Percentiles rank a stretch among this genome's conserved stretches.
phyloP scores from a whole-genome alignment of 768 basidiomycete species.

The Pleurotus pulmonarius region DNA sequence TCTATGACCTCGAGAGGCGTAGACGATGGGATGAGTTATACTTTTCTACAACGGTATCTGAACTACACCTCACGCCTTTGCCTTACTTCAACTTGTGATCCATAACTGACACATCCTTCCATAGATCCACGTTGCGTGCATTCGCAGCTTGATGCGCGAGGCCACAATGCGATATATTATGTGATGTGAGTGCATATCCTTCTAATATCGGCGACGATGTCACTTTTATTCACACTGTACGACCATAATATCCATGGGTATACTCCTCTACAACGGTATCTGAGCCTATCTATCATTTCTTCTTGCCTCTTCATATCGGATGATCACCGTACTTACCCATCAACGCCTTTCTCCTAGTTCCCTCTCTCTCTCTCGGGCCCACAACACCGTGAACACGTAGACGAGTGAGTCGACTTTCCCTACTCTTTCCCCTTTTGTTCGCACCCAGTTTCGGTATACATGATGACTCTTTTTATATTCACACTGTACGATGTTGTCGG shows the following conservation, averaged over 20 bases:
- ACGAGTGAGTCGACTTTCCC: too few relatives aligned
- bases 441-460: too few relatives aligned
- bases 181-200: background rate
- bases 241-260: background rate
- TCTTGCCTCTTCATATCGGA: background rate
- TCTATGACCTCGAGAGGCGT: background rate
- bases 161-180: background rate
- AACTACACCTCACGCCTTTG: background rate
- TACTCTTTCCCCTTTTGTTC: too few relatives aligned
- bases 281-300: background rate
- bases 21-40: background rate
- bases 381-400: too few relatives aligned
- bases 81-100: background rate
- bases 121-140: background rate
- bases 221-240: background rate
- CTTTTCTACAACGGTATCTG: background rate
- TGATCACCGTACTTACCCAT: too few relatives aligned
- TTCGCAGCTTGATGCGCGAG: background rate
- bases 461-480: too few relatives aligned
- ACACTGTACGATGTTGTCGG: too few relatives aligned
- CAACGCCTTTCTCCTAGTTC: too few relatives aligned
- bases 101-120: background rate
- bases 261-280: background rate
- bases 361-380: too few relatives aligned
- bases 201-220: background rate